Percentiles rank a stretch among this genome's conserved stretches.
Conservation (phyloP, 177 flowering plant species). For the Vitis hybrid region DNA sequence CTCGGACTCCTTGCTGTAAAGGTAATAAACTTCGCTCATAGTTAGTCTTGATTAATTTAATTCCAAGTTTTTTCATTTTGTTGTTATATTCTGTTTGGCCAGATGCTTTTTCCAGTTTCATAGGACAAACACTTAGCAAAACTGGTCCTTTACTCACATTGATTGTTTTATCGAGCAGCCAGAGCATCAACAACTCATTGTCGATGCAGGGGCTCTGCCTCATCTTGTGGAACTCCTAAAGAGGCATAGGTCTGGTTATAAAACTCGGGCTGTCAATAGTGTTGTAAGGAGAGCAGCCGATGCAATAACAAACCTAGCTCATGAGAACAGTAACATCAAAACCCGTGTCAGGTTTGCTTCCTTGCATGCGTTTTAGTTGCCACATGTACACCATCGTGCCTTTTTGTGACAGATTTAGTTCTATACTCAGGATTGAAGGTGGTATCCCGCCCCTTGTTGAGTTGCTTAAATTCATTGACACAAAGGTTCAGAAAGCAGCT, state of each 20-base stretch:
- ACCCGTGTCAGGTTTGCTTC: constrained; percentile 67
- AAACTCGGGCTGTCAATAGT: constrained; percentile 51
- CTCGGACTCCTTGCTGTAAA: constrained; percentile 81
- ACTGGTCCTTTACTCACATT: neutral
- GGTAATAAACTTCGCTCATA: constrained; percentile 28
- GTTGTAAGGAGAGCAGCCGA: constrained; percentile 83
- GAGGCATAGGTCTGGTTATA: constrained; percentile 38
- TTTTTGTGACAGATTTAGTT: constrained; percentile 12
- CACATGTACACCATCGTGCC: neutral
- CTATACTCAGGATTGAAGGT: constrained; percentile 64
- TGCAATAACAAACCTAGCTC: constrained; percentile 89
- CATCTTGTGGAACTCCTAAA: constrained; percentile 67
- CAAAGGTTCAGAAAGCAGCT: constrained; percentile 88
- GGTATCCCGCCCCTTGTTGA: constrained; percentile 93
- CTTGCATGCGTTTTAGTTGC: constrained; percentile 6
- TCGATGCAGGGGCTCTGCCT: constrained; percentile 82
- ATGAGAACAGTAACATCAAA: constrained; percentile 78
- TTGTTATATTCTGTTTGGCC: neutral
- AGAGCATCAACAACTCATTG: constrained; percentile 79
- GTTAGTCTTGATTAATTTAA: neutral
- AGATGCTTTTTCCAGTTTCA: neutral
- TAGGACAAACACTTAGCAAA: neutral
- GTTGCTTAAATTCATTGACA: constrained; percentile 62
- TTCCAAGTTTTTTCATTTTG: neutral
- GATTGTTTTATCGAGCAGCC: constrained; percentile 46